Evolutionary conservation across 148 eudicot species (phyloP), one percentile per base, ranked within the genome.

Genomic region (Chenopodium berlandieri): DNA sequence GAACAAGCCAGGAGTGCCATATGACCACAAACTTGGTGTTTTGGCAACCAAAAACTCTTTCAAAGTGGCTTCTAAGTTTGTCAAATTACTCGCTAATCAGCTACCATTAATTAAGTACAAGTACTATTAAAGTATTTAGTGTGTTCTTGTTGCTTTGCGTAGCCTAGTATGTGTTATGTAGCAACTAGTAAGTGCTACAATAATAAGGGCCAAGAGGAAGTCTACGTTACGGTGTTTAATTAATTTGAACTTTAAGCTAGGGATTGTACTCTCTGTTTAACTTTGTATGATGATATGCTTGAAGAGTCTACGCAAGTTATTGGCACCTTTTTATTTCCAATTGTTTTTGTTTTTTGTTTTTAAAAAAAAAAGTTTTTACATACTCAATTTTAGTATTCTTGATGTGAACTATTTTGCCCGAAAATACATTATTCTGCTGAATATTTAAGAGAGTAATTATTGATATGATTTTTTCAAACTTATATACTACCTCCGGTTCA

Each of bases 51-150:
- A 44, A 67, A 78, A 78, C 73, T 4, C 5, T 31, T 63, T 78
- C 63, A 78, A 66, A 25, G 46, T 78, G 60, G 73, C 27, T 48
- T 9, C 80, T 78, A 17, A 32, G 13, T 78, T 78, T 67, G 46
- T 48, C 19, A 17, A 47, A 9, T 9, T 37, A 14, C 14, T 71
- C 30, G 25, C 75, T 40, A 44, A 37, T 32, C 20, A 68, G 72
- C 72, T 30, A 30, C 40, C 7, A 14, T 31, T 32, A 34, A 66
- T 19, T 1, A 60, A 19, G 65, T 60, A 60, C 23, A 56, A 13
- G 62, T 56, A 3, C 65, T 4, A 19, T 25, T 60, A 23, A 66
- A 9, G 31, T 27, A 4, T 22, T 63, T 30, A 50, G 20, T 54
- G 19, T 54, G 60, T 13, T 16, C 16, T 16, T 54, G 60, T 34